Evolutionary conservation across 768 basidiomycete species (phyloP), one percentile per base, ranked within the genome.

Genomic region (Naganishia kalamii): DNA sequence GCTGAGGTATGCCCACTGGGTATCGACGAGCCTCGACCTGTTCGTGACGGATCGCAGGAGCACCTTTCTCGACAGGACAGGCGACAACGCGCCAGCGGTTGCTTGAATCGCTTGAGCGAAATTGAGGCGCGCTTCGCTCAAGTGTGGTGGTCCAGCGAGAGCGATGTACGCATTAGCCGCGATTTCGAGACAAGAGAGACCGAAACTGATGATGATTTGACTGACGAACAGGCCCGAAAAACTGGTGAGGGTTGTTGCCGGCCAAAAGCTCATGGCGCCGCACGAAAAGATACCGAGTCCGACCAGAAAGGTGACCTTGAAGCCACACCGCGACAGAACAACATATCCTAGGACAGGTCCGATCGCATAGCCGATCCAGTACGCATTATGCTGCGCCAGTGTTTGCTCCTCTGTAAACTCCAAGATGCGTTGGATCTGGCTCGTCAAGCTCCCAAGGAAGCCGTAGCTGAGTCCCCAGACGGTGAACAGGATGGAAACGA

Each of bases 181-280:
- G 17, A 71, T 69, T 63, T 77, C 76, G 30, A 77, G 66, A 5
- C 64, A 69, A 4, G 71, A 67, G 12, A 77, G 60, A 27, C 76
- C 76, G 19, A 70, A 60, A 27, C 71, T 70, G 35, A 71, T 67
- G 63, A 77, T 68, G 65, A 74, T 68, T 61, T 77, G 75, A 51
- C 73, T 74, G 49, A 77, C 68, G 65, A 75, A 70, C 68, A 75
- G 73, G 19, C 76, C 76, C 13, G 68, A 59, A 40, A 71, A 74
- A 35, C 70, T 71, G 37, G 50, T 21, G 5, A 75, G 68, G 4
- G 35, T 43, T 32, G 44, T 25, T 40, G 19, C 70, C 69, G 76
- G 76, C 76, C 74, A 77, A 59, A 75, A 77, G 5, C 73, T 66
- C 72, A 77, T 72, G 13, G 76, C 72, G 17, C 76, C 76, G 23